Base-by-base conservation (phyloP, 164 flowering plant species). In the Magnolia changhungtana region DNA sequence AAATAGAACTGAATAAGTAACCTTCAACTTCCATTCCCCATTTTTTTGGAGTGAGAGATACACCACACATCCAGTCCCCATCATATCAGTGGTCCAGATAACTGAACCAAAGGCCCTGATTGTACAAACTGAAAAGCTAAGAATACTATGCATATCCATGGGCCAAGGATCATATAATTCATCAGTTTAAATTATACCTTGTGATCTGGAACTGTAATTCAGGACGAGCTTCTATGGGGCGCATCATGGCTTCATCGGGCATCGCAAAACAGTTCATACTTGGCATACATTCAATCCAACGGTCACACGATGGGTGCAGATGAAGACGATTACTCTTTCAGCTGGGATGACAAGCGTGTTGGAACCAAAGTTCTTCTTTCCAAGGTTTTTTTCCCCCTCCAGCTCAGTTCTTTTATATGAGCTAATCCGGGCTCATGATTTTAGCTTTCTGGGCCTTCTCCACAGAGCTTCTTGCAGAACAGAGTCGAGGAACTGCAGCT, bases 141-240 rank as follows among this genome's bases (percentile, higher is more conserved):
- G 7, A 5, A 37, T 37, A 3, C 7, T 37, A 37, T 37, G 45
- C 45, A 37, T 37, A 37, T 37, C 45, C 45, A 37, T 5, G 45
- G 45, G 7, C 45, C 45, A 37, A 37, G 45, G 7, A 37, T 37
- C 45, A 37, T 37, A 37, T 37, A 37, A 37, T 5, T 37, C 45
- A 37, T 37, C 45, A 37, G 13, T 45, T 29, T 11, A 70, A 16
- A 8, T 50, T 63, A 67, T 50, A 18, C 9, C 21, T 72, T 4
- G 55, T 77, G 27, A 74, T 63, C 27, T 10, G 51, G 10, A n/a
- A 64, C 52, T 63, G 59, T 61, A n/a, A 63, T 63, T 8, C 74
- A 96, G 99, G 99, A 94, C 72, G 97, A 96, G 81, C 92, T 96
- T 67, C 87, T 96, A 20, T 94, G 99, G 99, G 98, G 95, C 21